A percentile compares a stretch with the other conserved stretches of the same genome.
Conservation (phyloP, 805 yeast genomes). For the Yarrowia divulgata region DNA sequence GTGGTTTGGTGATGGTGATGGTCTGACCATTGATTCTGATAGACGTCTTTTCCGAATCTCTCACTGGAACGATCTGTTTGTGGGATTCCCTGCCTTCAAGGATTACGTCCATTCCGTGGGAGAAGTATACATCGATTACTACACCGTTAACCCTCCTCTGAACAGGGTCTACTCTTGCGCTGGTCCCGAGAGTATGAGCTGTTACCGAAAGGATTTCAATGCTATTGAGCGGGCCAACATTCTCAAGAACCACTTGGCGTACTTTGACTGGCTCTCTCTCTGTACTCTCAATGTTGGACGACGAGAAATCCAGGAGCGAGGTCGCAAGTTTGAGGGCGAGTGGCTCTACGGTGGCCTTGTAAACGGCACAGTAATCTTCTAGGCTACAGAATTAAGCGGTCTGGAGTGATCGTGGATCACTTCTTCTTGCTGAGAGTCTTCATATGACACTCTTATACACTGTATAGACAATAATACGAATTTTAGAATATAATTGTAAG, state of each 20-base stretch:
- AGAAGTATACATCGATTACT: constrained; percentile 15
- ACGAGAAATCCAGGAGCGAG: constrained; percentile 6
- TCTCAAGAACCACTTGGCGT: constrained; percentile 26
- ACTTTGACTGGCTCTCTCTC: constrained; percentile 18
- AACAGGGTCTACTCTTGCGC: constrained; percentile 2
- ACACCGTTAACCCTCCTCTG: constrained; percentile 12
- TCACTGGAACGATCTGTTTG: constrained; percentile 26
- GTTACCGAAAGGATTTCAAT: constrained; percentile 16
- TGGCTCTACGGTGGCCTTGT: not conserved
- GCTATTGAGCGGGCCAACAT: constrained; percentile 7
- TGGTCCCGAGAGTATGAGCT: constrained; percentile 30
- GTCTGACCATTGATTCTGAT: not conserved
- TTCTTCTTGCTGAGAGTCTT: not conserved
- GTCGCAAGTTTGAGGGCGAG: not conserved
- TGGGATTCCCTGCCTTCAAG: constrained; percentile 12
- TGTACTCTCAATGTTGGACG: constrained; percentile 23
- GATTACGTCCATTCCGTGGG: constrained; percentile 25
- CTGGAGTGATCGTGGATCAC: too few relatives aligned
- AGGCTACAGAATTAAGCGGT: not conserved
- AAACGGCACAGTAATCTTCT: not conserved
- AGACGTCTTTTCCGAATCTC: constrained; percentile 13
- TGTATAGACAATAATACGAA: too few relatives aligned
- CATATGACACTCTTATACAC: not conserved
- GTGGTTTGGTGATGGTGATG: constrained; percentile 16
- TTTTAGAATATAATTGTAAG: too few relatives aligned